These are phyloP conservation scores for Paraurostyla sp. DNA, from an alignment of 73 alveolate genomes.

Conservation along the genomic window DNA sequence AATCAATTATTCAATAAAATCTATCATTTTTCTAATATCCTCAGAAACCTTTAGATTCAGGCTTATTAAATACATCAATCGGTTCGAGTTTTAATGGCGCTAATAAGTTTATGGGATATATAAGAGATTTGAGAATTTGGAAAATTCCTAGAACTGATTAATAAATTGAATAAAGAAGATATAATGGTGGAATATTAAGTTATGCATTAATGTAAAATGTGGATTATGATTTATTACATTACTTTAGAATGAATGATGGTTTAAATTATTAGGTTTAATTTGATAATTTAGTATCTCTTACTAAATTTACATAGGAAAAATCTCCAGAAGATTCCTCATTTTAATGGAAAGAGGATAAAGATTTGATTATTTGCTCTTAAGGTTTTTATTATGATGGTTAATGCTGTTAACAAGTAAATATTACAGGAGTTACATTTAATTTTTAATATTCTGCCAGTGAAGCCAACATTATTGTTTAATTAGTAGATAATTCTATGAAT, in stretches of 20 bases:
- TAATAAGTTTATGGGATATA: conserved; percentile 11
- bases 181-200: not conserved
- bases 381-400: conserved; percentile 18
- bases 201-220: not conserved
- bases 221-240: not conserved
- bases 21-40: not conserved
- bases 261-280: not conserved
- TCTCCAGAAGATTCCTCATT: not conserved
- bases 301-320: not conserved
- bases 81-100: conserved; percentile 39
- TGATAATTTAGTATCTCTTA: not conserved
- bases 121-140: conserved; percentile 45
- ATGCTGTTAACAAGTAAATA: conserved; percentile 1
- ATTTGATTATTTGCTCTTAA: conserved; percentile 1
- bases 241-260: conserved; percentile 24
- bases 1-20: not conserved
- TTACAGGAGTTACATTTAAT: conserved; percentile 16
- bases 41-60: not conserved
- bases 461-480: not conserved
- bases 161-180: not conserved
- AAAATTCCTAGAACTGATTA: not conserved
- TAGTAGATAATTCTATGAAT: not conserved
- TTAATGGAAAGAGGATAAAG: not conserved
- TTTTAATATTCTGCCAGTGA: not conserved
- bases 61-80: not conserved